Percentiles rank a stretch among this genome's conserved stretches.
Conservation (phyloP, 192 early-diverging fungal genomes). For the Kickxella alabastrina region DNA sequence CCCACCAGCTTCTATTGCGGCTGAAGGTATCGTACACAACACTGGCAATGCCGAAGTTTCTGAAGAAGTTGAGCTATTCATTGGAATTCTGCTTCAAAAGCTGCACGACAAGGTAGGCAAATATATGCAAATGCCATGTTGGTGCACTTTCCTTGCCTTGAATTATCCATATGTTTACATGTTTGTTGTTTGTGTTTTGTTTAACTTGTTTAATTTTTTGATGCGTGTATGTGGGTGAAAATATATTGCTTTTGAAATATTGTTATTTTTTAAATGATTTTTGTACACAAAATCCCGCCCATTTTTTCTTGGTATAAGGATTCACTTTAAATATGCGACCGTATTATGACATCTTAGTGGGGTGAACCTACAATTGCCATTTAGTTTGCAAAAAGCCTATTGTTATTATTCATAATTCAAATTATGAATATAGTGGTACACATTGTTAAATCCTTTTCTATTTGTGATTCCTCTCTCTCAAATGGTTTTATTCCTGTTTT, state of each 20-base stretch:
- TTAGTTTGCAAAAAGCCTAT: too few species aligned
- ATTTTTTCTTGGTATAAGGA: neutral
- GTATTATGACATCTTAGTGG: too few species aligned
- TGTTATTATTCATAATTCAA: neutral
- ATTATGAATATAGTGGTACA: too few species aligned
- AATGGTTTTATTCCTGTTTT: too few species aligned
- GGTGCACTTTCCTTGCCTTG: neutral
- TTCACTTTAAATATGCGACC: too few species aligned
- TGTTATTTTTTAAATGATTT: neutral
- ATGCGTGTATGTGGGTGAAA: too few species aligned
- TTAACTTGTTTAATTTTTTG: too few species aligned
- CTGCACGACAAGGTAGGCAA: conserved; percentile 70
- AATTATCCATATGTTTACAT: neutral
- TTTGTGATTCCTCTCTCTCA: too few species aligned
- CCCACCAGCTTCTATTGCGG: conserved; percentile 58
- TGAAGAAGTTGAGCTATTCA: conserved; percentile 74
- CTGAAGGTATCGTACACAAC: conserved; percentile 8
- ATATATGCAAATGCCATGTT: conserved; percentile 6
- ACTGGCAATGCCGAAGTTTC: conserved; percentile 74
- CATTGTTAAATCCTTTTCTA: too few species aligned
- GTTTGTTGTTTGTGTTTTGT: too few species aligned
- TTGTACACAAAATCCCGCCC: neutral
- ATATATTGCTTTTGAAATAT: too few species aligned
- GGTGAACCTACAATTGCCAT: too few species aligned
- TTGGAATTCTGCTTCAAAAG: conserved; percentile 79